Conservation (phyloP, 495 filamentous ascomycete species). For the Daldinia bambusicola region DNA sequence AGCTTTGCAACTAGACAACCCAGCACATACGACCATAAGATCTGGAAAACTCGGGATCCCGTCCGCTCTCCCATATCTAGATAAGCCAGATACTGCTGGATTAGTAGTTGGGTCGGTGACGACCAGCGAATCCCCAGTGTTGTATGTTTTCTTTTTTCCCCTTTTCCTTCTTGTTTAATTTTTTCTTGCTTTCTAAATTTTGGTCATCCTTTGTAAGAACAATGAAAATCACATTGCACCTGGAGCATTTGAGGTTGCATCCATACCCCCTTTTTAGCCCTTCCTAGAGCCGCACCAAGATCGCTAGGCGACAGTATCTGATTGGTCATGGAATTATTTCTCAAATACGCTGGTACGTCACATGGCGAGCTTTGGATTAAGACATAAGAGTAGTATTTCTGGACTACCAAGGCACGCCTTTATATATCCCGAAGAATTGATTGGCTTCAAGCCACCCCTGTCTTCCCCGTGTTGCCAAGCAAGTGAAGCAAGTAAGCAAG, state of each 20-base stretch:
- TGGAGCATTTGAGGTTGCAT: too few species aligned
- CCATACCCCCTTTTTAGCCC: neutral
- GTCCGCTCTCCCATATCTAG: slow-evolving; percentile 63
- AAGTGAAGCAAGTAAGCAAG: neutral
- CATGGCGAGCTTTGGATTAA: neutral
- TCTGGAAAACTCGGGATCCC: slow-evolving; percentile 60
- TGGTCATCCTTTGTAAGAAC: too few species aligned
- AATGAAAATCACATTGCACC: too few species aligned
- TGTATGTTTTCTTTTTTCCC: slow-evolving; percentile 53
- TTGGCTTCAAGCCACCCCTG: neutral
- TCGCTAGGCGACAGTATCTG: neutral
- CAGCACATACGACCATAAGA: slow-evolving; percentile 60
- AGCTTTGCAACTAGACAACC: too few species aligned
- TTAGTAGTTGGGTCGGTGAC: slow-evolving; percentile 63
- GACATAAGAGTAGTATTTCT: neutral
- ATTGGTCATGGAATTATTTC: neutral
- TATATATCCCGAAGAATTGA: neutral
- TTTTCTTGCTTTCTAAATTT: too few species aligned
- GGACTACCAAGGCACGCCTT: neutral
- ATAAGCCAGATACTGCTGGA: slow-evolving; percentile 47
- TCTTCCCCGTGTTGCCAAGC: neutral
- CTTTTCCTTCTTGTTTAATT: too few species aligned
- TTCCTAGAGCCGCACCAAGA: neutral
- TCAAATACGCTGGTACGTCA: neutral
- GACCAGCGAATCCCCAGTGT: slow-evolving; percentile 59